Evolutionary conservation across 1,139 yeast species (phyloP), one percentile per base, ranked within the genome.

Genomic region (Debaryomyces coudertii): DNA sequence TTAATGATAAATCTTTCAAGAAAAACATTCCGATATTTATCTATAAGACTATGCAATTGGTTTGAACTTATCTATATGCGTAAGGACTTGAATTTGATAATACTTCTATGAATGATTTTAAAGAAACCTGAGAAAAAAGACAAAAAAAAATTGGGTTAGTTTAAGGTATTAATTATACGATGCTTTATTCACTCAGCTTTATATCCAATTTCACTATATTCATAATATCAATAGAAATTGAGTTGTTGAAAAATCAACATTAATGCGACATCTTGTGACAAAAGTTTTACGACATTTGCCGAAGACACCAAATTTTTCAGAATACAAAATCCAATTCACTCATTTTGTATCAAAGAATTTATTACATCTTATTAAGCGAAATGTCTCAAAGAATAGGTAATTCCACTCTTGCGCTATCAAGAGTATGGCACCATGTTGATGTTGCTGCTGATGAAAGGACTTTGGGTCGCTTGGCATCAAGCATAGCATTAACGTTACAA

Each of bases 351-450:
- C 36, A 11, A 4, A 9, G 14, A 5, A 7, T 33, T 14, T 25
- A 7, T 18, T 33, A 18, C n/a, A 20, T 11, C 9, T 14, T 20
- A 33, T n/a, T n/a, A 23, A 35, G 20, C 34, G 35, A 28, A 16
- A 80, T 80, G 85, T 80, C 85, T 28, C 82, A 77, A 55, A 77
- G 82, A 61, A 68, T 80, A 40, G 85, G 85, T 47, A 74, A 68
- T 67, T 79, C 90, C 5, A 87, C 83, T 7, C 74, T 85, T 25
- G 90, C 96, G 5, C 83, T 88, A 56, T 87, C 96, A 39, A 79
- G 96, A 55, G 79, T 87, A 39, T 93, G 99, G 99, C 98, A 92
- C 63, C 97, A 92, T 62, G 88, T 95, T 30, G 98, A 93, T 62
- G 81, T 90, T 42, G 90, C 96, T 14, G 79, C 82, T 40, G 99